These are phyloP conservation scores for Aphanomyces invadans DNA, from an alignment of 352 stramenopile genomes.

Conservation along the genomic window DNA sequence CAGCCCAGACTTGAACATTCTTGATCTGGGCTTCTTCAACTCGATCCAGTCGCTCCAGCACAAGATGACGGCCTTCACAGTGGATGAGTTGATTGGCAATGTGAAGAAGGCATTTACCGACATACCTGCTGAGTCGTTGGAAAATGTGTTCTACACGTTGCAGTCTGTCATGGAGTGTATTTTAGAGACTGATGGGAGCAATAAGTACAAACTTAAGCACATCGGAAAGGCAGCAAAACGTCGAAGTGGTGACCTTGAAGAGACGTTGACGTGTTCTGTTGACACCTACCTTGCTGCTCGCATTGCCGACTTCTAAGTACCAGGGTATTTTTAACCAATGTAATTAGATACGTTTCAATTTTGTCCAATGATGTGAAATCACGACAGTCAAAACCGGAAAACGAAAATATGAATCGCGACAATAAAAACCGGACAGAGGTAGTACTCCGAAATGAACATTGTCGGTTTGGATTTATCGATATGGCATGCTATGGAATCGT, in stretches of 20 bases:
- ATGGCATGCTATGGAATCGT: too few species aligned
- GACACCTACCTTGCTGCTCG: neutral
- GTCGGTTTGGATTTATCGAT: too few species aligned
- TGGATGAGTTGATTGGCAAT: neutral
- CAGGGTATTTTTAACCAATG: neutral
- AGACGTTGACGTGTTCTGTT: neutral
- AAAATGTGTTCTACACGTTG: neutral
- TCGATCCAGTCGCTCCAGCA: neutral
- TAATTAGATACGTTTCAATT: neutral
- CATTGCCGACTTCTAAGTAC: neutral
- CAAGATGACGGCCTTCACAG: neutral
- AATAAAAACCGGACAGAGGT: neutral
- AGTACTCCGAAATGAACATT: too few species aligned
- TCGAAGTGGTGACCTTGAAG: neutral
- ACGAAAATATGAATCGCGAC: neutral
- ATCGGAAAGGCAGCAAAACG: neutral
- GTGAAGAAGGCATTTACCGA: neutral
- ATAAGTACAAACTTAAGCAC: neutral
- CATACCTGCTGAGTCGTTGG: neutral
- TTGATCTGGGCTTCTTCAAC: neutral
- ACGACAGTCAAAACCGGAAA: neutral
- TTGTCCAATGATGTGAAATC: neutral
- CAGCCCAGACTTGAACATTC: neutral
- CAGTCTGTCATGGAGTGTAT: neutral
- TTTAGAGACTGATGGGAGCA: neutral